Evolutionary conservation across 805 yeast genomes (phyloP), one percentile per base, ranked within the genome.

Genomic region (Ogataea degrootiae): DNA sequence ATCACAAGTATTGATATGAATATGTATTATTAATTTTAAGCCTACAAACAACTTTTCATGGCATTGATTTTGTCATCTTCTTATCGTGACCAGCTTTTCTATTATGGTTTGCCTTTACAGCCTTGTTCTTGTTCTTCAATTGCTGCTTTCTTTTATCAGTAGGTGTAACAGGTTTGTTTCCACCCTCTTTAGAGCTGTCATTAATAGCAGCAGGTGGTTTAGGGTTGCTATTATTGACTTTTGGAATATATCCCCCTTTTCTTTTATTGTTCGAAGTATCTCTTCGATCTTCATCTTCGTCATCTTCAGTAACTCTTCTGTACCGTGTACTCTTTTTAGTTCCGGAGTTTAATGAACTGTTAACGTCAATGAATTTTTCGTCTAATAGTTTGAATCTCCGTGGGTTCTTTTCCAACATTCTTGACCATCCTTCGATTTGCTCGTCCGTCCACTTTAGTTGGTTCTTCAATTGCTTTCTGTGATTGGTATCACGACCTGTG

Each of bases 351-450:
- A 61, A 45, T 2, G 62, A 53, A 1, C 60, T 60, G 33, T 80
- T 80, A 51, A 62, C 68, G n/a, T 55, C 60, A 49, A 80, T 69
- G 55, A 70, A 82, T 52, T 76, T 76, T 44, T 82, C 84, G 57
- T 87, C 95, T 47, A 87, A 61, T 2, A 79, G 49, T 55, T 77
- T 76, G 53, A 77, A 83, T 47, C 86, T 72, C 39, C 72, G 71
- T 0, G 94, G 89, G 39, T 82, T 77, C 56, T 77, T 78, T 44
- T 79, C 74, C 17, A 90, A 61, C 85, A 86, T 85, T 47, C 85
- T 69, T 1, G 85, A 84, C 97, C 97, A 92, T 0, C 96, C 96
- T 71, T 91, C 97, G 42, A 92, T 80, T 62, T 88, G 96, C 59
- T 89, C 96, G 64, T 90, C 91, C 0, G 90, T 72, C 96, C 96